Conservation (phyloP, 2,329 filamentous ascomycete species). For the Cercospora zeae-maydis region DNA sequence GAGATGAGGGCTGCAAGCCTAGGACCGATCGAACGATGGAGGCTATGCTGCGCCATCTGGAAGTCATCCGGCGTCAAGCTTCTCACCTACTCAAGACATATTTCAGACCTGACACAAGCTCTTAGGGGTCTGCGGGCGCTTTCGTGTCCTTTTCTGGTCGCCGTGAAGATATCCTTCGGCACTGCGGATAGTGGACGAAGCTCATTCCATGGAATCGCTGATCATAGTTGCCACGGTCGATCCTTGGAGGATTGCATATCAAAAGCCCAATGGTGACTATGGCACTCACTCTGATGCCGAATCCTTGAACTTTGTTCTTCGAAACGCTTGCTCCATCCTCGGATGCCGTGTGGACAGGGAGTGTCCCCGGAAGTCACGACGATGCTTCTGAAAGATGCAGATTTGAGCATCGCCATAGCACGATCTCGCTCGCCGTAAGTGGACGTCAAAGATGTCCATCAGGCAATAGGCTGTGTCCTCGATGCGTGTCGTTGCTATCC, state of each 20-base stretch:
- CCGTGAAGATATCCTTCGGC: neutral
- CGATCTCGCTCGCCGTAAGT: neutral
- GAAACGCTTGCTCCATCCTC: neutral
- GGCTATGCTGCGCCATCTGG: neutral
- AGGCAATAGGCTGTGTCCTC: slow-evolving; percentile 1
- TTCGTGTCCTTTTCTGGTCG: neutral
- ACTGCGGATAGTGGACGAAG: neutral
- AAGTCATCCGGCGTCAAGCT: neutral
- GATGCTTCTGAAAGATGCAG: neutral
- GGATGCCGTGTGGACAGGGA: neutral
- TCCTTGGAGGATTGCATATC: neutral
- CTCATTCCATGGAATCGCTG: neutral
- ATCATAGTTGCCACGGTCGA: neutral
- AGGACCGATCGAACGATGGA: neutral
- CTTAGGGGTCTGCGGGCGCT: too few relatives aligned
- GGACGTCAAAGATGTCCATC: neutral
- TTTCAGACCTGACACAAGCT: neutral
- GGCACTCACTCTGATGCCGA: neutral
- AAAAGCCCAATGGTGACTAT: neutral
- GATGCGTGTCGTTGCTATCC: neutral
- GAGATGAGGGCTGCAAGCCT: neutral
- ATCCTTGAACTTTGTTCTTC: neutral
- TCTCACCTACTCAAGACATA: neutral
- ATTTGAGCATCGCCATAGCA: neutral
- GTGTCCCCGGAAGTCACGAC: neutral